A percentile compares a stretch with the other conserved stretches of the same genome.
Evolutionary conservation across 805 yeast species (phyloP).

Genomic region (Candida xiaguanensis): DNA sequence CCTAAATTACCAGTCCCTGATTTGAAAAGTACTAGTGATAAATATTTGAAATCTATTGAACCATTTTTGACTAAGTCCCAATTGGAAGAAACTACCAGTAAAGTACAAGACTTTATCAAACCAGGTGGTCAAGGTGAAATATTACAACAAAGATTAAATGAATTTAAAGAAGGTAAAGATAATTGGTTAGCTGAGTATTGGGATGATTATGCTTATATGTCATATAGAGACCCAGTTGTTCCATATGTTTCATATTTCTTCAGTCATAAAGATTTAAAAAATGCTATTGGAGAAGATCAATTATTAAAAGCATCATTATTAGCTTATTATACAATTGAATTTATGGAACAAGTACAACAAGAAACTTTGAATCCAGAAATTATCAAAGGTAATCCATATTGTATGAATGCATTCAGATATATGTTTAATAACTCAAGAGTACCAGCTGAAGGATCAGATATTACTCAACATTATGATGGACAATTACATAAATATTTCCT

Average conservation of each 20-base stretch:
- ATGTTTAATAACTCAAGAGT: slow-evolving; percentile 89
- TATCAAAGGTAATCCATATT: slow-evolving; percentile 73
- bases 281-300: slow-evolving; percentile 59
- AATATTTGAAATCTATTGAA: slow-evolving; percentile 67
- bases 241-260: slow-evolving; percentile 92
- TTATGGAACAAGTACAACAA: slow-evolving; percentile 60
- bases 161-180: slow-evolving; percentile 57
- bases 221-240: slow-evolving; percentile 89
- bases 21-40: slow-evolving; percentile 62
- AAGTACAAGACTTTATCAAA: slow-evolving; percentile 62
- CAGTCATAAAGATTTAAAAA: slow-evolving; percentile 67
- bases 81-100: slow-evolving; percentile 46
- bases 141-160: slow-evolving; percentile 62
- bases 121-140: slow-evolving; percentile 53
- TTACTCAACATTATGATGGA: slow-evolving; percentile 49
- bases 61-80: slow-evolving; percentile 59
- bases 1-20: slow-evolving; percentile 89
- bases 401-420: slow-evolving; percentile 88
- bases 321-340: slow-evolving; percentile 62
- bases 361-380: slow-evolving; percentile 82
- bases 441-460: slow-evolving; percentile 66
- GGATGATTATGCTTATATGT: slow-evolving; percentile 91
- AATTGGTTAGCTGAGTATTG: slow-evolving; percentile 92
- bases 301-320: slow-evolving; percentile 73
- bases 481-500: slow-evolving; percentile 61